Base-by-base conservation (phyloP, 208 protist species). In the Trichomonas vaginalis region DNA sequence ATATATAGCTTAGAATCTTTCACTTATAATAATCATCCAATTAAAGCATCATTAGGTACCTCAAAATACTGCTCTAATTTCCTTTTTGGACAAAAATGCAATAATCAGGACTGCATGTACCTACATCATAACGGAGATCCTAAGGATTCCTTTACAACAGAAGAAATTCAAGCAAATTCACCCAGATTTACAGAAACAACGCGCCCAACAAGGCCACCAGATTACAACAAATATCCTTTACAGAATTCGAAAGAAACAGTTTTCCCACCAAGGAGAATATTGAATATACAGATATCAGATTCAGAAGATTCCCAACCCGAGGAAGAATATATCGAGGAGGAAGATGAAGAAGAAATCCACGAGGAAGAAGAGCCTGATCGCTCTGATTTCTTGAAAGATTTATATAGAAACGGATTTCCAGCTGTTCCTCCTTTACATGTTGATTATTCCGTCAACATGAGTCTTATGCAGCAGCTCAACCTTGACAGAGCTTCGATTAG, bases 1-100 rank as follows among this genome's bases (percentile, higher is more conserved):
- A 98, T 98, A 45, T 95, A 96, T 48, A 96, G 97, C 15, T 96
- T 98, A 6, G 97, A 98, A 96, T 97, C 97, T 40, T 96, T 97
- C 21, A 95, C 96, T 12, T 86, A 98, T 0, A 97, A 97, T 37
- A 96, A 96, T 8, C 96, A 97, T 40, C 80, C 87, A 14, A 95
- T 97, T 82, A 97, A 97, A n/a, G 97, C 97, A 2, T 98, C 97
- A 1, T 98, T 98, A 96, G 98, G 98, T 23, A 98, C 98, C 32
- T 98, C 97, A 4, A 98, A 98, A 95, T 98, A 98, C 92, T 98
- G 98, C 96, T 96, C 96, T 0, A 97, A 97, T 82, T 98, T 98
- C 95, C 95, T 98, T 35, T 96, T 97, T 48, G 82, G 97, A 32
- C 45, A 51, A 27, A 70, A 97, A 9, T 98, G 98, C 96, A 96